phyloP scores from a whole-genome alignment of 345 rosid species.

The Brassica rapa region DNA sequence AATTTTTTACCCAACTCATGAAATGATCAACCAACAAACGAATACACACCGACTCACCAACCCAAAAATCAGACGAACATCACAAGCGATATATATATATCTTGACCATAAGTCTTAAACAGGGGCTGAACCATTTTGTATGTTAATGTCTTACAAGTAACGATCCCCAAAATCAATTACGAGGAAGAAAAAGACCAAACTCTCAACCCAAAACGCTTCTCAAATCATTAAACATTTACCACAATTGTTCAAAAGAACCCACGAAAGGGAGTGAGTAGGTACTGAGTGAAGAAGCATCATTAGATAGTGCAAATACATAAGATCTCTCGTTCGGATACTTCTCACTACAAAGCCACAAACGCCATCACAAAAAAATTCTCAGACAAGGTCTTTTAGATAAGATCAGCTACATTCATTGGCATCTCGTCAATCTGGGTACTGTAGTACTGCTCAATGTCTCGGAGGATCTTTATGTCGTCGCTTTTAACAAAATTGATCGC shows the following conservation, averaged over 20 bases:
- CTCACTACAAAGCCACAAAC: constrained; percentile 13
- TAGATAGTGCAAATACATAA: constrained; percentile 22
- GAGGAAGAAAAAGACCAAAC: not conserved
- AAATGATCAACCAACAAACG: not conserved
- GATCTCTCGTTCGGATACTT: constrained; percentile 26
- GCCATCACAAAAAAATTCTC: constrained; percentile 18
- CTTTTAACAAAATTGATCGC: constrained; percentile 87
- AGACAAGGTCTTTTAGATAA: constrained; percentile 45
- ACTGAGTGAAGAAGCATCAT: not conserved
- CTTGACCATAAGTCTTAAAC: constrained; percentile 5
- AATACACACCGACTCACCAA: not conserved
- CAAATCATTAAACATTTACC: constrained; percentile 35
- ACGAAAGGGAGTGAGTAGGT: constrained; percentile 6
- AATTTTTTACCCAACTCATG: not conserved
- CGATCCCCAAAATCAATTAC: constrained; percentile 3
- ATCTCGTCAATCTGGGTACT: constrained; percentile 96
- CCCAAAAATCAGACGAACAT: not conserved
- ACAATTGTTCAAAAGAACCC: constrained; percentile 31
- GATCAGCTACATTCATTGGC: constrained; percentile 94
- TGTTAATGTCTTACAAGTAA: constrained; percentile 13
- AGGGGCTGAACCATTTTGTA: not conserved
- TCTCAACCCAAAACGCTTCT: constrained; percentile 5
- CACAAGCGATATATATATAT: not conserved
- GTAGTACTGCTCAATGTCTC: constrained; percentile 89
- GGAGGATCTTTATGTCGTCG: constrained; percentile 83